These are phyloP conservation scores for Mycena sp. DNA, from an alignment of 1,284 basidiomycete genomes.

Conservation along the genomic window DNA sequence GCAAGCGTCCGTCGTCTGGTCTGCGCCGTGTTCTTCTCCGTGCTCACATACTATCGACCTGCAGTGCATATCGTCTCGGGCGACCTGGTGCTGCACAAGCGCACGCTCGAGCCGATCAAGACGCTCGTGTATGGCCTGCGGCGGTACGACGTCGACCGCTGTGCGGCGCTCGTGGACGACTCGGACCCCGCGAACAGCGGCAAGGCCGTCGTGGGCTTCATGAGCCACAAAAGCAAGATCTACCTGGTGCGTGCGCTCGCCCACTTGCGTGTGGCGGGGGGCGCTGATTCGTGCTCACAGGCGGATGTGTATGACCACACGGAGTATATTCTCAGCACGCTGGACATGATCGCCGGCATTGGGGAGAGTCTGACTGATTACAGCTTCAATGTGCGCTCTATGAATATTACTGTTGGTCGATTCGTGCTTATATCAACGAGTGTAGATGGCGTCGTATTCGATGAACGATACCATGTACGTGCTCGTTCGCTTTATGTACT, in stretches of 20 bases:
- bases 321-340: conserved; percentile 69
- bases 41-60: not conserved
- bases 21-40: not conserved
- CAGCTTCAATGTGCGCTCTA: conserved; percentile 68
- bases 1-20: conserved; percentile 40
- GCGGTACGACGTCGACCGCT: conserved; percentile 71
- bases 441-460: conserved; percentile 70
- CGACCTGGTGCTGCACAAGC: conserved; percentile 73
- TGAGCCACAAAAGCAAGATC: conserved; percentile 75
- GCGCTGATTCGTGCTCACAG: conserved; percentile 43
- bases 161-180: conserved; percentile 63
- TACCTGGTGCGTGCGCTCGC: conserved; percentile 58
- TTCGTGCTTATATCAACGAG: not conserved
- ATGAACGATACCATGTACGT: conserved; percentile 75
- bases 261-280: not conserved
- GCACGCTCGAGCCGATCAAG: conserved; percentile 74
- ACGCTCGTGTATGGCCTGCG: conserved; percentile 71
- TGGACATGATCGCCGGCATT: conserved; percentile 75
- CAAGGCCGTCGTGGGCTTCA: conserved; percentile 56
- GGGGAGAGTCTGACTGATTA: conserved; percentile 77
- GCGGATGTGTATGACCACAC: conserved; percentile 78
- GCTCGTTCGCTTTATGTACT: not conserved
- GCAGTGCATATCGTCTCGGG: conserved; percentile 72
- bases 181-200: conserved; percentile 36
- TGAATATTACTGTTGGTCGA: not conserved